Percentiles rank a stretch among this genome's conserved stretches.
Evolutionary conservation across 139 green algal genomes (phyloP).

Genomic region (Volvox reticuliferus): DNA sequence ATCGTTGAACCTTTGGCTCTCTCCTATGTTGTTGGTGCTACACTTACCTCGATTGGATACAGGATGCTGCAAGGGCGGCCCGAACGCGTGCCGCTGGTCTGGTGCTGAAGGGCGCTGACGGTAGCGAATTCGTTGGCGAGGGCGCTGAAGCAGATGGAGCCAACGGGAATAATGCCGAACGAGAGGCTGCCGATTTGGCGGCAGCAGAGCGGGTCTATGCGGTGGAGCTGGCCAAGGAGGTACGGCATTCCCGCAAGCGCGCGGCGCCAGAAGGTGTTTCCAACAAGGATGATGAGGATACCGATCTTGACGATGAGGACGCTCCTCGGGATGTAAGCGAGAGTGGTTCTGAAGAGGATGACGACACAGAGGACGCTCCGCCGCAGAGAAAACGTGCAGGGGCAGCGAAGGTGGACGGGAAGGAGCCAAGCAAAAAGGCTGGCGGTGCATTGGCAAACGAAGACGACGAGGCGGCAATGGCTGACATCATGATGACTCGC

Average conservation of each 20-base stretch:
- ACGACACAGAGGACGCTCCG: slow-evolving; percentile 36
- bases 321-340: slow-evolving; percentile 21
- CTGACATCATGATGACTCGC: slow-evolving; percentile 92
- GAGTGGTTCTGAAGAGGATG: background rate
- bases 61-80: slow-evolving; percentile 79
- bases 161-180: background rate
- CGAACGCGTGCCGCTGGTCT: slow-evolving; percentile 66
- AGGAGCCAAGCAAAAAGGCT: background rate
- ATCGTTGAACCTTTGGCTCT: too few relatives aligned
- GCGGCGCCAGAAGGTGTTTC: background rate
- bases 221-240: slow-evolving; percentile 79
- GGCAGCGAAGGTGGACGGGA: slow-evolving; percentile 10
- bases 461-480: slow-evolving; percentile 79
- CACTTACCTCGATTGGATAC: too few relatives aligned
- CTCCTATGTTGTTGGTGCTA: too few relatives aligned
- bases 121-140: slow-evolving; percentile 48
- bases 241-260: slow-evolving; percentile 52
- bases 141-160: slow-evolving; percentile 31
- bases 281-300: slow-evolving; percentile 40
- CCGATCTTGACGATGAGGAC: slow-evolving; percentile 50
- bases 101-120: slow-evolving; percentile 44
- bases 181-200: slow-evolving; percentile 51
- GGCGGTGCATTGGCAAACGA: slow-evolving; percentile 43
- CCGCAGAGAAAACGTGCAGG: slow-evolving; percentile 11
- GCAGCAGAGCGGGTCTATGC: slow-evolving; percentile 68